Evolutionary conservation across 169 alveolate genomes (phyloP).

Genomic region (Ophryocystis elektroscirrha): DNA sequence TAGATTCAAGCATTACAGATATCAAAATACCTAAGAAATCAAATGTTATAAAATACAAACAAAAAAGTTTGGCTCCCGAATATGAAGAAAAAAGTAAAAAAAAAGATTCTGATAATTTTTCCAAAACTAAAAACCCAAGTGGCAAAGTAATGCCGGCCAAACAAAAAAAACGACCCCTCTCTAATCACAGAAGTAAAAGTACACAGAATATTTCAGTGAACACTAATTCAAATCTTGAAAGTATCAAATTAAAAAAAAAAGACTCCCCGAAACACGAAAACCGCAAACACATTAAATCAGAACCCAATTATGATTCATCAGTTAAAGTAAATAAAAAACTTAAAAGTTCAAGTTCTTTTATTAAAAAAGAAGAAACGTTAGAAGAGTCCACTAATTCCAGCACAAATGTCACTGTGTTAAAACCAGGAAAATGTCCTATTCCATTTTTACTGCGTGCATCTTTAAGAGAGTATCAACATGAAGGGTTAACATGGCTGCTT

Average conservation of each 20-base stretch:
- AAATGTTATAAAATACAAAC: background rate
- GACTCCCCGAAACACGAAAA: background rate
- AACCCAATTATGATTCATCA: constrained; percentile 2
- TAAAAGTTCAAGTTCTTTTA: background rate
- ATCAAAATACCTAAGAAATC: background rate
- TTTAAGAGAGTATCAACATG: constrained; percentile 73
- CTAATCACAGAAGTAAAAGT: background rate
- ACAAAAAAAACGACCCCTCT: background rate
- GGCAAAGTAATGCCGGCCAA: background rate
- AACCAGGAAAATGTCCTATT: constrained; percentile 29
- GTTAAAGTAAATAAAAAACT: background rate
- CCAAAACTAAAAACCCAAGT: background rate
- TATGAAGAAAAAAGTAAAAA: background rate
- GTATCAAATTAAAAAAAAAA: background rate
- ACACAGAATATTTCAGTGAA: background rate
- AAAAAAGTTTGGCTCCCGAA: background rate
- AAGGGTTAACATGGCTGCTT: constrained; percentile 88
- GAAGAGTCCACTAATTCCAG: constrained; percentile 10
- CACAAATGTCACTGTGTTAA: constrained; percentile 32
- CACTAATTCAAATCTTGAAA: constrained; percentile 1
- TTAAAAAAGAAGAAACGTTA: constrained; percentile 1
- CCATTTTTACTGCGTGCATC: constrained; percentile 65
- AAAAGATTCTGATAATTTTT: background rate
- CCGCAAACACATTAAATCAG: background rate
- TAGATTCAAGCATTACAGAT: background rate